These are phyloP conservation scores for Flaveria brownii DNA, from an alignment of 129 eudicot genomes.

Conservation along the genomic window DNA sequence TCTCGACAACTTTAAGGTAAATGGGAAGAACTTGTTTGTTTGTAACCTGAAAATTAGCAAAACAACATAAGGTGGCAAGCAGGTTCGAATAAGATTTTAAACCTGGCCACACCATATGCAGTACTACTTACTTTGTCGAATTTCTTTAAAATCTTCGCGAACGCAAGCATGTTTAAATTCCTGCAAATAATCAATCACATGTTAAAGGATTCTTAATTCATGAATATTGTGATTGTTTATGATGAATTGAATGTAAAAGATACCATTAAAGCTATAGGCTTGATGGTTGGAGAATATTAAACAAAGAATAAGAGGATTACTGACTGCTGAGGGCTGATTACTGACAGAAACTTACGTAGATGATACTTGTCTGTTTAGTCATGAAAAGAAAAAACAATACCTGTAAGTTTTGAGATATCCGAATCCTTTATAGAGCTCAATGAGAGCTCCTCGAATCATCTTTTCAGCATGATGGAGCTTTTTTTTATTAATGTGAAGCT, in stretches of 20 bases:
- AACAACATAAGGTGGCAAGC: constrained; percentile 27
- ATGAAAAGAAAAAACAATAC: constrained; percentile 30
- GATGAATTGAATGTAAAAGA: background rate
- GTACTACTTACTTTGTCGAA: constrained; percentile 89
- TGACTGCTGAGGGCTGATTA: too few species aligned
- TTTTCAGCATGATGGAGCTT: constrained; percentile 91
- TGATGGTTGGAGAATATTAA: constrained; percentile 8
- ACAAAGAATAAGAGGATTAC: background rate
- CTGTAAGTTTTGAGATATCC: constrained; percentile 94
- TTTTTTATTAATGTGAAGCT: constrained; percentile 67
- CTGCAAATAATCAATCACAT: constrained; percentile 34
- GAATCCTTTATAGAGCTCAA: constrained; percentile 93
- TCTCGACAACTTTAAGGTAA: constrained; percentile 88
- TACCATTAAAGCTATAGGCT: background rate
- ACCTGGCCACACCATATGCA: background rate
- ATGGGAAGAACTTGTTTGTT: constrained; percentile 86
- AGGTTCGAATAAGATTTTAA: background rate
- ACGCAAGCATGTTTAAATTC: constrained; percentile 99
- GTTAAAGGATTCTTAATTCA: background rate
- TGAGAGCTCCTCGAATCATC: constrained; percentile 88
- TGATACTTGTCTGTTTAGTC: too few species aligned
- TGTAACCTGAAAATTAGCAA: constrained; percentile 68
- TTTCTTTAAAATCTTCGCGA: constrained; percentile 91
- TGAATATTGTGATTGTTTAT: background rate
- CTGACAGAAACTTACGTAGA: too few species aligned